Evolutionary conservation across 495 filamentous ascomycete genomes (phyloP).

Genomic region (Penicillium turbatum): DNA sequence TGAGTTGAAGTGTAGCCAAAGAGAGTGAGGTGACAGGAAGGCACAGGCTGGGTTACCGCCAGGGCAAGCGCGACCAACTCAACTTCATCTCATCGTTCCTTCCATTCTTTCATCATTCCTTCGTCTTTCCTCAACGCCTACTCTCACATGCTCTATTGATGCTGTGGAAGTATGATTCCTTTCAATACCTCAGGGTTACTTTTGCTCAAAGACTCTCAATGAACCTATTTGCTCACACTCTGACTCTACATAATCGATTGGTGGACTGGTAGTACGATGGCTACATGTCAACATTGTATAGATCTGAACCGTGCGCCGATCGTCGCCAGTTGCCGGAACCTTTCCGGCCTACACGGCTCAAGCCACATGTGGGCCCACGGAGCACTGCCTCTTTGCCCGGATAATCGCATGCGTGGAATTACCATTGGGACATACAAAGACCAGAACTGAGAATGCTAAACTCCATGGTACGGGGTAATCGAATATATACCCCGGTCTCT

Average conservation of each 20-base stretch:
- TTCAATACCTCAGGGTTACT: neutral
- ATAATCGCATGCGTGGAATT: neutral
- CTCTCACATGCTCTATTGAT: neutral
- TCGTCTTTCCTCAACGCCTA: neutral
- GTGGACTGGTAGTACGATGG: too few species aligned
- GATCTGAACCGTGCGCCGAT: constrained; percentile 18
- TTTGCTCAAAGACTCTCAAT: neutral
- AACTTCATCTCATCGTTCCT: neutral
- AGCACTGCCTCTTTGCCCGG: constrained; percentile 10
- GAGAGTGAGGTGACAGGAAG: neutral
- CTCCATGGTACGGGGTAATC: neutral
- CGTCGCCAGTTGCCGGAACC: constrained; percentile 11
- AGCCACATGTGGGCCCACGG: constrained; percentile 23
- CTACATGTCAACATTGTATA: neutral
- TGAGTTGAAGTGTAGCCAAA: neutral
- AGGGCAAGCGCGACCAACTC: constrained; percentile 2
- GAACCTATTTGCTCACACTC: neutral
- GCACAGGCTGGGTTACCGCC: neutral
- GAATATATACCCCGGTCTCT: constrained; percentile 2
- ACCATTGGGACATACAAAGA: neutral
- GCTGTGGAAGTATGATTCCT: neutral
- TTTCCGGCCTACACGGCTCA: constrained; percentile 19
- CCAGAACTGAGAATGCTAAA: constrained; percentile 10
- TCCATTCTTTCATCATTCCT: constrained; percentile 6
- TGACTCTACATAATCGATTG: neutral